These are phyloP conservation scores for Melaleuca alternifolia DNA, from an alignment of 345 rosid species.

Conservation along the genomic window DNA sequence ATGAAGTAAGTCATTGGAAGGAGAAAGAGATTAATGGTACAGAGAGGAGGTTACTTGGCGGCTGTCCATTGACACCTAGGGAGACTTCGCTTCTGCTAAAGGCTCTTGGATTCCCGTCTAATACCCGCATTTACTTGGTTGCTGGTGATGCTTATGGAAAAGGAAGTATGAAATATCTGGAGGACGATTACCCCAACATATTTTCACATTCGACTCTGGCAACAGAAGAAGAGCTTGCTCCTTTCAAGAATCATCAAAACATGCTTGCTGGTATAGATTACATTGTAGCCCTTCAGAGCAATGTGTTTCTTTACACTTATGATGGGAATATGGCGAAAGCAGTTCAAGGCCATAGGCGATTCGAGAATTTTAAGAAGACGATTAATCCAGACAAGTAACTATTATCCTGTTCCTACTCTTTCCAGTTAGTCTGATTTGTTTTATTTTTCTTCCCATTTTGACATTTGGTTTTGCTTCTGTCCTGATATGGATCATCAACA, in stretches of 20 bases:
- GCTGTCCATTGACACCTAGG: slow-evolving; percentile 89
- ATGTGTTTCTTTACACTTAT: slow-evolving; percentile 74
- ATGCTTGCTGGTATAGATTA: slow-evolving; percentile 95
- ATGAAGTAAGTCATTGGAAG: slow-evolving; percentile 85
- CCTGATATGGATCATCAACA: not conserved
- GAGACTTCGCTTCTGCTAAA: slow-evolving; percentile 87
- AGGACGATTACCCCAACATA: slow-evolving; percentile 55
- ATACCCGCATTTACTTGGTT: slow-evolving; percentile 79
- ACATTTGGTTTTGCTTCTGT: not conserved
- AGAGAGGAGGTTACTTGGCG: slow-evolving; percentile 81
- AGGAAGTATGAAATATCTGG: slow-evolving; percentile 71
- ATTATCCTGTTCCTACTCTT: not conserved
- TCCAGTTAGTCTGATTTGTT: not conserved
- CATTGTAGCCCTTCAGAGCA: slow-evolving; percentile 81
- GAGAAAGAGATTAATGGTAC: slow-evolving; percentile 92
- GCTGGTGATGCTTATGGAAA: slow-evolving; percentile 95
- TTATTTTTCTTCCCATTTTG: not conserved
- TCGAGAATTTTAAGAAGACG: slow-evolving; percentile 78
- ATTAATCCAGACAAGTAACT: slow-evolving; percentile 81
- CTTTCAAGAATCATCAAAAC: slow-evolving; percentile 77
- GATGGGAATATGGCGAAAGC: slow-evolving; percentile 99
- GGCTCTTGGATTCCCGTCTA: slow-evolving; percentile 65
- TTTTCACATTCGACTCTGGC: slow-evolving; percentile 85
- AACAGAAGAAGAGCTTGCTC: slow-evolving; percentile 56
- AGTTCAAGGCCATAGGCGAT: slow-evolving; percentile 87